These are phyloP conservation scores for Albophoma yamanashiensis DNA, from an alignment of 2,329 filamentous ascomycete genomes.

Conservation along the genomic window DNA sequence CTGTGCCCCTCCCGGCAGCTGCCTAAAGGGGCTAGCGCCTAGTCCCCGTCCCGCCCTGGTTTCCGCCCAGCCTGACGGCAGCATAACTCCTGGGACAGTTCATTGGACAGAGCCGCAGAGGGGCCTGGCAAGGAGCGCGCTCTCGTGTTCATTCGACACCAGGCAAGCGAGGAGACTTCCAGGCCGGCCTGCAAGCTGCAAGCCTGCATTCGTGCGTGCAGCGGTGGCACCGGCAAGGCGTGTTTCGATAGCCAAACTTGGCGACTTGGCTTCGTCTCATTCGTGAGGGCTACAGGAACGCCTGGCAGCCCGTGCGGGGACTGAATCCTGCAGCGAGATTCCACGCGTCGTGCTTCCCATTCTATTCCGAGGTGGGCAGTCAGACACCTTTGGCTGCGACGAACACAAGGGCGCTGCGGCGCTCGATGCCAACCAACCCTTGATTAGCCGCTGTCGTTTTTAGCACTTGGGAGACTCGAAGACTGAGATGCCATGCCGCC, in stretches of 20 bases:
- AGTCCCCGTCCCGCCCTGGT: neutral
- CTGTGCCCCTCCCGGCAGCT: conserved; percentile 2
- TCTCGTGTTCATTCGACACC: neutral
- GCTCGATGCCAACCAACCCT: neutral
- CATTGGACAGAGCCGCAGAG: neutral
- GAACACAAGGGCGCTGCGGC: neutral
- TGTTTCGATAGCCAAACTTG: neutral
- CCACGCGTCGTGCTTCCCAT: neutral
- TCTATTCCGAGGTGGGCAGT: neutral
- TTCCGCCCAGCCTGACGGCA: neutral
- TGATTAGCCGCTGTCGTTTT: no score
- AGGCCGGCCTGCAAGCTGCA: neutral
- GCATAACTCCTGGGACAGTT: neutral
- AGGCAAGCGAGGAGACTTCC: neutral
- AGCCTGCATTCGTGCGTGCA: neutral
- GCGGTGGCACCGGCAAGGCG: neutral
- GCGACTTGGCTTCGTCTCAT: neutral
- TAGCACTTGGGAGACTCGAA: neutral
- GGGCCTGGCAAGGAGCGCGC: neutral
- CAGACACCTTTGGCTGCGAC: neutral
- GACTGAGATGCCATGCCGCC: neutral
- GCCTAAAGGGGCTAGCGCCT: conserved; percentile 1
- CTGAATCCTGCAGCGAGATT: neutral
- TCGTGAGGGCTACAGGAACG: neutral
- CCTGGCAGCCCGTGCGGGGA: neutral